A percentile compares a stretch with the other conserved stretches of the same genome.
Conservation (phyloP, 805 yeast genomes). For the Brettanomyces custersianus region DNA sequence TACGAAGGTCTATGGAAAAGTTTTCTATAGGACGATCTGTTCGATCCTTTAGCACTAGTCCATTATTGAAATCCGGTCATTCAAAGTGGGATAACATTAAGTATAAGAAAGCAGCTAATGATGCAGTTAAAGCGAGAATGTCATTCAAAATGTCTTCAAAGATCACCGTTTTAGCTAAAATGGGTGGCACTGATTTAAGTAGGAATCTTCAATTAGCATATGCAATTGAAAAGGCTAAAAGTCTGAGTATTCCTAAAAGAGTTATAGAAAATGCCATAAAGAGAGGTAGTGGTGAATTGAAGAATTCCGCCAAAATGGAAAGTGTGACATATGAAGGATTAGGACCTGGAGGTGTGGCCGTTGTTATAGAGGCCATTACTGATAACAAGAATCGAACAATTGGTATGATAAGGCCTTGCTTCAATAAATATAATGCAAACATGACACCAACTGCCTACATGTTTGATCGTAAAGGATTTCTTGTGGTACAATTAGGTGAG, state of each 20-base stretch:
- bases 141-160: constrained; percentile 65
- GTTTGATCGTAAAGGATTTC: constrained; percentile 72
- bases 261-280: constrained; percentile 83
- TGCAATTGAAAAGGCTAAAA: constrained; percentile 69
- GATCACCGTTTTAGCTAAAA: constrained; percentile 69
- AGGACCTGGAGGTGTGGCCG: constrained; percentile 88
- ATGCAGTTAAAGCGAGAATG: constrained; percentile 61
- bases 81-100: constrained; percentile 93
- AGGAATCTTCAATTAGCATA: constrained; percentile 55
- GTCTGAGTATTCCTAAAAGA: constrained; percentile 69
- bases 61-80: constrained; percentile 53
- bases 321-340: constrained; percentile 74
- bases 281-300: constrained; percentile 67
- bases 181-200: constrained; percentile 58
- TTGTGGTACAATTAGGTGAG: constrained; percentile 38
- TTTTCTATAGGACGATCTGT: neutral
- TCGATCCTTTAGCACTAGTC: neutral
- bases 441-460: constrained; percentile 71
- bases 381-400: constrained; percentile 83
- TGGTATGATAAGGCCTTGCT: constrained; percentile 63
- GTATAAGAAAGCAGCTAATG: constrained; percentile 90
- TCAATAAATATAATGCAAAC: constrained; percentile 53
- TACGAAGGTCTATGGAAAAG: too few relatives aligned
- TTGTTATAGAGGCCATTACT: constrained; percentile 78
- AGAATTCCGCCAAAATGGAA: constrained; percentile 36